Evolutionary conservation across 2,329 filamentous ascomycete genomes (phyloP).

Genomic region (Neonectria ditissima): DNA sequence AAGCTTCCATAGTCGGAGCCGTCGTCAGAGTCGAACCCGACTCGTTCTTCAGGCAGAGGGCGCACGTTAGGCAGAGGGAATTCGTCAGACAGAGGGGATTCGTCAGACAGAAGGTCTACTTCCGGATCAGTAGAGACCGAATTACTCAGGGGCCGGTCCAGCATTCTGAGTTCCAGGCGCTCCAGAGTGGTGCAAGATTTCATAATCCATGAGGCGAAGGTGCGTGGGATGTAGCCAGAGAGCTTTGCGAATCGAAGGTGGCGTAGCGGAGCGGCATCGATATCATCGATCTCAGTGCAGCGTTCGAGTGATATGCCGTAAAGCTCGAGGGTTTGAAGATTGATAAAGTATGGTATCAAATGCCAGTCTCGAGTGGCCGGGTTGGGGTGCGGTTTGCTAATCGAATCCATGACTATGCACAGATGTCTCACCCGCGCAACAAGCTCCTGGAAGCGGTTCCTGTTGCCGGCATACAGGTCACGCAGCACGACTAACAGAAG

Average conservation of each 20-base stretch:
- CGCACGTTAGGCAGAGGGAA: too few relatives aligned
- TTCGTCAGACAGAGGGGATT: too few relatives aligned
- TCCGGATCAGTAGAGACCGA: too few relatives aligned
- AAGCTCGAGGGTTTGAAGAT: conserved; percentile 27
- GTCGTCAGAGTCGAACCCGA: background rate
- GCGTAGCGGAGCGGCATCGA: background rate
- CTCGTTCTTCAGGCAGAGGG: background rate
- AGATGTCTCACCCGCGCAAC: conserved; percentile 1
- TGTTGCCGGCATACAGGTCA: background rate
- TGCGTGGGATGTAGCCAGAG: conserved; percentile 23
- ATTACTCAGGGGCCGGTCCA: conserved; percentile 31
- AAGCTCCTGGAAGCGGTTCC: background rate
- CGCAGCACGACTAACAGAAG: conserved; percentile 22
- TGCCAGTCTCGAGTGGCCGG: conserved; percentile 24
- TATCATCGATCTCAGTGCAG: background rate
- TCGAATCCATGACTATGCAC: background rate
- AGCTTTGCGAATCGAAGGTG: conserved; percentile 29
- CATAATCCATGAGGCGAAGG: conserved; percentile 27
- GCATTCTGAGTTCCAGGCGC: conserved; percentile 31
- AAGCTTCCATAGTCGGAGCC: background rate
- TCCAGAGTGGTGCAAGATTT: conserved; percentile 11
- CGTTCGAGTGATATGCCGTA: background rate
- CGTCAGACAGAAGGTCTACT: too few relatives aligned
- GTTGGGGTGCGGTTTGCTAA: background rate
- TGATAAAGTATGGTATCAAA: conserved; percentile 25